A percentile compares a stretch with the other conserved stretches of the same genome.
These are phyloP conservation scores for Trichoderma erinaceum DNA, from an alignment of 495 filamentous ascomycete species.

Conservation along the genomic window DNA sequence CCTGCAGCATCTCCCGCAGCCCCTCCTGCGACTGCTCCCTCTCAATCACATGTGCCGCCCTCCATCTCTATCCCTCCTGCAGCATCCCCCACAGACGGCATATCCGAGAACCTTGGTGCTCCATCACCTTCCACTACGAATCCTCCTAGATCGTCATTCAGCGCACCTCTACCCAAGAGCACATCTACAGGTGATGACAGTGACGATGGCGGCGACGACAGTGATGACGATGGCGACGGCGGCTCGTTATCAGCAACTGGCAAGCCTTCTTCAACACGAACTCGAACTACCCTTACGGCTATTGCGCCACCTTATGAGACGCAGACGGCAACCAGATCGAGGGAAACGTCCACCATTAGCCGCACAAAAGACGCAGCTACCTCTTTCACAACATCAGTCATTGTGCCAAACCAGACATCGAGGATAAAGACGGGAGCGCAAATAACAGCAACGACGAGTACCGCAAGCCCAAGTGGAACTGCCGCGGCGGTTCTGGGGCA, in stretches of 20 bases:
- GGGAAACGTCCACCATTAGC: background rate
- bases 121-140: background rate
- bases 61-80: background rate
- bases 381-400: background rate
- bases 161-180: conserved; percentile 14
- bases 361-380: background rate
- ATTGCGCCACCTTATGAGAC: background rate
- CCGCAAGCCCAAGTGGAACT: background rate
- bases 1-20: background rate
- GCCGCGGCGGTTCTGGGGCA: background rate
- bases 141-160: background rate
- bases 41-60: background rate
- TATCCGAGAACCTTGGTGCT: background rate
- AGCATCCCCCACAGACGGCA: background rate
- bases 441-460: background rate
- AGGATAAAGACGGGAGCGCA: background rate
- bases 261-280: background rate
- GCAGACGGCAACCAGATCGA: background rate
- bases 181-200: conserved; percentile 16
- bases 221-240: conserved; percentile 20
- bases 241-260: too few species aligned
- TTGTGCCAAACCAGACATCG: background rate
- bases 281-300: background rate
- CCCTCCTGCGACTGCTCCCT: background rate
- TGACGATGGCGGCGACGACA: conserved; percentile 17